Conservation (phyloP, 768 basidiomycete genomes). For the Chalciporus piperatus region DNA sequence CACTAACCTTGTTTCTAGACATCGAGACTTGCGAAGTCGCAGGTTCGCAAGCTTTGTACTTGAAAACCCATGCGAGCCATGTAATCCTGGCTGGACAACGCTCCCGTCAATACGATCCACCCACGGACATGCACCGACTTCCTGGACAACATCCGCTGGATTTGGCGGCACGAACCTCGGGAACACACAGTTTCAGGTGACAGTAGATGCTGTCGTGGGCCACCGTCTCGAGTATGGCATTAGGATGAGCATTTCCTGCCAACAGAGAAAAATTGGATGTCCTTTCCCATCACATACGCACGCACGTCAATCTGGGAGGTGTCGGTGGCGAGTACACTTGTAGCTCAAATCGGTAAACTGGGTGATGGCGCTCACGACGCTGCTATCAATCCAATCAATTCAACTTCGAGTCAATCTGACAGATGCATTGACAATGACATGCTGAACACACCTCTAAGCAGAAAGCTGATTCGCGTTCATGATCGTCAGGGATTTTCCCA, state of each 20-base stretch:
- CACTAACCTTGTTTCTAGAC: not conserved
- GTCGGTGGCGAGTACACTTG: conserved; percentile 1
- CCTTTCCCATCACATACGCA: conserved; percentile 3
- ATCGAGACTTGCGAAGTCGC: too few species aligned
- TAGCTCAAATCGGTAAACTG: conserved; percentile 18
- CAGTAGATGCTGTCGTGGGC: not conserved
- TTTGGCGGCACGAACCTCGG: not conserved
- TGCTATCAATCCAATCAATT: conserved; percentile 7
- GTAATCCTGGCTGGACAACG: not conserved
- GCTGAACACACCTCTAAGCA: not conserved
- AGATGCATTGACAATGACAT: conserved; percentile 3
- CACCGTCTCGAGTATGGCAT: not conserved
- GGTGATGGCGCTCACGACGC: conserved; percentile 8
- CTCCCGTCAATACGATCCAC: conserved; percentile 2
- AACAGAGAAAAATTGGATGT: not conserved
- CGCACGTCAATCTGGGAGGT: not conserved
- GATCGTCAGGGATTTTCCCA: not conserved
- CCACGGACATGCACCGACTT: not conserved
- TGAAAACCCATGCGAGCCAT: not conserved
- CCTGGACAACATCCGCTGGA: conserved; percentile 4
- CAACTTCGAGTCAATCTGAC: conserved; percentile 2
- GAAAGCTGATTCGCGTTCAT: not conserved
- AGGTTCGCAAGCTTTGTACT: not conserved
- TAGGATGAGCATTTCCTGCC: not conserved
- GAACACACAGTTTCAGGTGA: not conserved